Evolutionary conservation across 2,329 filamentous ascomycete genomes (phyloP), one percentile per base, ranked within the genome.

Genomic region (Penicillium sclerotiorum): DNA sequence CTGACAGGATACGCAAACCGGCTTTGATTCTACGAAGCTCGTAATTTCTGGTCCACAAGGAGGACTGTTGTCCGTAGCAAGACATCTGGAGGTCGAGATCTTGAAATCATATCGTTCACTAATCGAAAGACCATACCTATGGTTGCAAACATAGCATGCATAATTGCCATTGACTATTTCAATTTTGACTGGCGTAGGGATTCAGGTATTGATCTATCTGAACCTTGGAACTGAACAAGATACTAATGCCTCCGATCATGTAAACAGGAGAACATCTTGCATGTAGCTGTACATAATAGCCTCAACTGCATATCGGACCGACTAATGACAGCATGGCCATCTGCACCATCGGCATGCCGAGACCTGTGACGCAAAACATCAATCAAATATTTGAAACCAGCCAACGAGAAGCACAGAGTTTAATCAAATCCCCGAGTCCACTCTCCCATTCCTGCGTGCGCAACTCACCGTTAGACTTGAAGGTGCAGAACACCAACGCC

Each of bases 261-360:
- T n/a, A n/a, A n/a, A n/a, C n/a, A n/a, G n/a, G n/a, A n/a, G n/a
- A n/a, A n/a, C n/a, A n/a, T n/a, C n/a, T n/a, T n/a, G n/a, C n/a
- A n/a, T 28, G 7, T 28, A 28, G 25, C 13, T 20, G 13, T 20
- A 12, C 25, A 8, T 9, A 23, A 36, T 22, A 28, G 42, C 42
- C 32, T 45, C 32, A 28, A 37, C 15, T 35, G 21, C n/a, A 45
- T 35, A 37, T 36, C 21, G 21, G 42, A 33, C 40, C 15, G 27
- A n/a, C 12, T 1, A 43, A 12, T 28, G 18, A 21, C 39, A 30
- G 32, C 20, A 33, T 32, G 17, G n/a, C n/a, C 33, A 36, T n/a
- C 33, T 45, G 41, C 45, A 49, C 25, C 41, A 52, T 53, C 50
- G 50, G 50, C 50, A 53, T 53, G 37, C 50, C 46, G 46, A 53